These are phyloP conservation scores for Prosopis cineraria DNA, from an alignment of 306 rosid genomes.

Conservation along the genomic window DNA sequence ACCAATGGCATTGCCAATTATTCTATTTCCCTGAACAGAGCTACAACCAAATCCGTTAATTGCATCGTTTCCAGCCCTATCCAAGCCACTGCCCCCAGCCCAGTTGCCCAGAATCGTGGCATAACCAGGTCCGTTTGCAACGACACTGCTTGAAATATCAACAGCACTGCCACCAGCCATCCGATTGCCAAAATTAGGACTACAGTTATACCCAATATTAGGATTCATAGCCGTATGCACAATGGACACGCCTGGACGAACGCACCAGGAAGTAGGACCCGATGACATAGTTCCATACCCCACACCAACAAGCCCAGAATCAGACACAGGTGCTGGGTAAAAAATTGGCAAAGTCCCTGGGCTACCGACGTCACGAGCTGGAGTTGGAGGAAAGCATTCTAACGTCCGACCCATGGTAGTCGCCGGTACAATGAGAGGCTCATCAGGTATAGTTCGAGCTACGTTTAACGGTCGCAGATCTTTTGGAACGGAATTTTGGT, in stretches of 20 bases:
- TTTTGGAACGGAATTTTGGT: slow-evolving; percentile 60
- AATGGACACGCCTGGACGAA: slow-evolving; percentile 47
- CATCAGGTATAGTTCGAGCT: slow-evolving; percentile 62
- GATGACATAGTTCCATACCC: slow-evolving; percentile 66
- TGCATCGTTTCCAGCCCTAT: slow-evolving; percentile 53
- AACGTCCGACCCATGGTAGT: slow-evolving; percentile 36
- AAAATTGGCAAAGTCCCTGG: slow-evolving; percentile 47
- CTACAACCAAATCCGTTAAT: slow-evolving; percentile 35
- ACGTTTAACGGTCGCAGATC: slow-evolving; percentile 67
- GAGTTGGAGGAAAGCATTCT: slow-evolving; percentile 43
- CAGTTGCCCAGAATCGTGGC: slow-evolving; percentile 49
- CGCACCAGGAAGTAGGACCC: slow-evolving; percentile 57
- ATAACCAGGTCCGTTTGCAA: slow-evolving; percentile 40
- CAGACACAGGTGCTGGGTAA: slow-evolving; percentile 45
- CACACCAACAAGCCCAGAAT: slow-evolving; percentile 55
- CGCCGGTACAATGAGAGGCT: slow-evolving; percentile 55
- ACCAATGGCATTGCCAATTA: slow-evolving; percentile 43
- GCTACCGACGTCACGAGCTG: slow-evolving; percentile 44
- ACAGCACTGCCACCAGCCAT: slow-evolving; percentile 50
- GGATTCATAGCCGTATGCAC: slow-evolving; percentile 54
- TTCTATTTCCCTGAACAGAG: slow-evolving; percentile 40
- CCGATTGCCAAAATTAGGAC: slow-evolving; percentile 41
- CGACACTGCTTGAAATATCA: slow-evolving; percentile 44
- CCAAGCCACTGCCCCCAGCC: slow-evolving; percentile 40
- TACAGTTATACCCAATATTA: slow-evolving; percentile 47